These are phyloP conservation scores for Senna siamea DNA, from an alignment of 306 rosid genomes.

Conservation along the genomic window DNA sequence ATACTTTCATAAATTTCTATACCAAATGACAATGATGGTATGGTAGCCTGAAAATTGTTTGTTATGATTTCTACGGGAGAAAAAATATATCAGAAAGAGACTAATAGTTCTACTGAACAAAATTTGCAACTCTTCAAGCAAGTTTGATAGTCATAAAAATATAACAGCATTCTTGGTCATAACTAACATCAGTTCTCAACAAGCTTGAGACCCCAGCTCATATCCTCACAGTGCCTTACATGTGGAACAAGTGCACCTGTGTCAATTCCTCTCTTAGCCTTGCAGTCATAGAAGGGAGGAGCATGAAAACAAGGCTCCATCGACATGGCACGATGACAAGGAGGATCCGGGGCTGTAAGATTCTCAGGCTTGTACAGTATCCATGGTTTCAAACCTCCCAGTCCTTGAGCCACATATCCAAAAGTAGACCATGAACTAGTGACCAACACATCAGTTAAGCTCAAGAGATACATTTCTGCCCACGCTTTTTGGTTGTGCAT, in stretches of 20 bases:
- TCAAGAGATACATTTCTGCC: slow-evolving; percentile 56
- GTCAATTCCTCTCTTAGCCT: slow-evolving; percentile 46
- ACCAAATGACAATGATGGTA: not conserved
- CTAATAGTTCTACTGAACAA: slow-evolving; percentile 30
- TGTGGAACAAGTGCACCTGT: slow-evolving; percentile 54
- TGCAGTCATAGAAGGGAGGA: slow-evolving; percentile 58
- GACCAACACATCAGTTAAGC: slow-evolving; percentile 53
- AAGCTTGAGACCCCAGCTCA: slow-evolving; percentile 67
- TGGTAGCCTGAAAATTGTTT: not conserved
- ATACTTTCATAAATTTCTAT: too few relatives aligned
- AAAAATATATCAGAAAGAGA: not conserved
- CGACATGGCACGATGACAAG: slow-evolving; percentile 52
- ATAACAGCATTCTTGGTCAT: not conserved
- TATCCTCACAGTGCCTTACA: slow-evolving; percentile 62
- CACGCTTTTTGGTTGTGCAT: slow-evolving; percentile 54
- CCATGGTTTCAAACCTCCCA: slow-evolving; percentile 59
- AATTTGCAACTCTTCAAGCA: slow-evolving; percentile 9
- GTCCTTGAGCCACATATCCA: slow-evolving; percentile 62
- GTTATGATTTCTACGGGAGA: slow-evolving; percentile 1
- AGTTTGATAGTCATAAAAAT: not conserved
- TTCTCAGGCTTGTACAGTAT: slow-evolving; percentile 57
- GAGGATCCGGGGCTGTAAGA: slow-evolving; percentile 44
- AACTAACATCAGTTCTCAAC: slow-evolving; percentile 41
- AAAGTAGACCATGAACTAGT: slow-evolving; percentile 63
- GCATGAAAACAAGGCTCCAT: slow-evolving; percentile 64